Base-by-base conservation (phyloP, 139 green algal genomes). In the Coelastrella sp. region DNA sequence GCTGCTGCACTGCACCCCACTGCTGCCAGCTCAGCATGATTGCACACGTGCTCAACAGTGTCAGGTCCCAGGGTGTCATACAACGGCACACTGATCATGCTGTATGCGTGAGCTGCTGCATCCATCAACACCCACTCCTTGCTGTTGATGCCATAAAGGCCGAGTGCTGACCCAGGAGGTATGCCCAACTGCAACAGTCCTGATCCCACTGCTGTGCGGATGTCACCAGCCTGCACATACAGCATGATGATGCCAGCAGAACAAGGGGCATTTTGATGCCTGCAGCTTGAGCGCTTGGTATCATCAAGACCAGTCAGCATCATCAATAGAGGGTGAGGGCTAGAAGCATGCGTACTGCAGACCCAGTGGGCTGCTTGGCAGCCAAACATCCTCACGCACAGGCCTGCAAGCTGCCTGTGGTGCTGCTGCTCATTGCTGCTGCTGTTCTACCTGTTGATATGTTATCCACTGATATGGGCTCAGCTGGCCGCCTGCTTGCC, bases 21-120 rank as follows among this genome's bases (percentile, higher is more conserved):
- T 7, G 92, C 94, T 56, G 91, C 87, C 83, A 99, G 91, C 93
- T 99, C 97, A 11, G 97, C 97, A 90, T 99, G 98, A 89, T 97
- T 97, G 90, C 92, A 95, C 85, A 99, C 99, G 94, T 98, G 99
- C 88, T 97, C 88, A 59, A 99, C 98, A 6, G 95, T 93, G 89
- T 99, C 97, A 3, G 97, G 96, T 0, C 98, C 98, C 75, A 99
- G 91, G 0, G 98, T 99, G 93, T 99, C 98, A 92, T 99, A 99
- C 82, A 99, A 94, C 24, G 98, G 98, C 56, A 99, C 98, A 22
- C 95, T 94, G 6, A 96, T 93, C 91, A 99, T 96, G 84, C 91
- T 93, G 93, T 99, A 99, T 4, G 98, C 95, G 87, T 98, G 94
- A 66, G 94, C 93, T 8, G 97, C 98, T 9, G 91, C 90, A 89